phyloP scores from a whole-genome alignment of 495 filamentous ascomycete genomes.

The Niebla homalea region DNA sequence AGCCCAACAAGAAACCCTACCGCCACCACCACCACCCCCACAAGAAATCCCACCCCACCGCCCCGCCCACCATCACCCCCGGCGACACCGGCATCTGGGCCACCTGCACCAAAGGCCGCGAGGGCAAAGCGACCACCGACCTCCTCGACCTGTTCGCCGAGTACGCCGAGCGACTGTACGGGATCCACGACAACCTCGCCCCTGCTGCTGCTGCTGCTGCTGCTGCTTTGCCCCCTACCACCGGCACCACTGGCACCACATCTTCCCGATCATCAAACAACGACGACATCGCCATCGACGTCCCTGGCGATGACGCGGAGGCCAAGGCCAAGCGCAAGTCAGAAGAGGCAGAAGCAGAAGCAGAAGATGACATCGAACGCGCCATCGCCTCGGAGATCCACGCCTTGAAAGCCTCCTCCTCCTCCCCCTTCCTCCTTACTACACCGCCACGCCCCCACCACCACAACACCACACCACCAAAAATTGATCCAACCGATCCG shows the following conservation, averaged over 20 bases:
- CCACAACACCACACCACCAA: conserved; percentile 17
- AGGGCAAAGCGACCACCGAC: conserved; percentile 65
- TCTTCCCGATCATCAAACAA: conserved; percentile 47
- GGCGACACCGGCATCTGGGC: conserved; percentile 82
- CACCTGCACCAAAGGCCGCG: conserved; percentile 71
- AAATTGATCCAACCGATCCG: conserved; percentile 49
- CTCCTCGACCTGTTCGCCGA: conserved; percentile 60
- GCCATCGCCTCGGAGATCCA: conserved; percentile 69
- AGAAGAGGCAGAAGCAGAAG: conserved; percentile 22
- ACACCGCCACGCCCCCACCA: neutral
- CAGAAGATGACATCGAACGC: conserved; percentile 62
- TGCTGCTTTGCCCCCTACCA: neutral
- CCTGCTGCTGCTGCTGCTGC: neutral
- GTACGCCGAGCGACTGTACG: conserved; percentile 24
- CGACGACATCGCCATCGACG: conserved; percentile 40
- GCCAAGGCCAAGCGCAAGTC: too few species aligned
- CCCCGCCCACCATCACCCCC: conserved; percentile 37
- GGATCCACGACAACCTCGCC: conserved; percentile 19
- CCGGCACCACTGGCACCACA: too few species aligned
- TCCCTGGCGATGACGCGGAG: conserved; percentile 19
- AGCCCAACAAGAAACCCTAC: conserved; percentile 10
- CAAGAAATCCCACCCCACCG: conserved; percentile 5
- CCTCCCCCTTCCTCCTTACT: neutral
- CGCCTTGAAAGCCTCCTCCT: conserved; percentile 46
- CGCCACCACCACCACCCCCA: conserved; percentile 14